Conservation (phyloP, 1,284 basidiomycete genomes). For the Leccinum proximum region DNA sequence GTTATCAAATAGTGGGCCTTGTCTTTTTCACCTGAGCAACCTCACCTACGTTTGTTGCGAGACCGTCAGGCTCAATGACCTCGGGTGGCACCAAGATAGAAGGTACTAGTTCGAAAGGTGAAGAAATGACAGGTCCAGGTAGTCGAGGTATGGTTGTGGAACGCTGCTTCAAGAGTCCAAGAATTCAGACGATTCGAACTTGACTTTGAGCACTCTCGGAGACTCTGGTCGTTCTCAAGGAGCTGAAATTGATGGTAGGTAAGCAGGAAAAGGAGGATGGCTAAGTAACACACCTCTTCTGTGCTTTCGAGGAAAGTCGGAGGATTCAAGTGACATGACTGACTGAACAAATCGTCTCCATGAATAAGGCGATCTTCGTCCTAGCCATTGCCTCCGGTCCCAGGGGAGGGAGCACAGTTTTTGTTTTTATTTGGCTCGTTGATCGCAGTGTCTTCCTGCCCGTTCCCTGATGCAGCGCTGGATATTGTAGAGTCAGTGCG, state of each 20-base stretch:
- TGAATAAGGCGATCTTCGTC: too few relatives aligned
- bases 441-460: neutral
- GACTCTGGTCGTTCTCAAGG: slow-evolving; percentile 53
- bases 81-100: slow-evolving; percentile 87
- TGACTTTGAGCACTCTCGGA: slow-evolving; percentile 41
- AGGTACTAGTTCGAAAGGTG: slow-evolving; percentile 64
- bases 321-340: too few relatives aligned
- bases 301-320: too few relatives aligned
- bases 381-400: neutral
- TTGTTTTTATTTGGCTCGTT: neutral
- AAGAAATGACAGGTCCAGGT: slow-evolving; percentile 41
- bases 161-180: slow-evolving; percentile 52
- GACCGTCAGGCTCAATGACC: slow-evolving; percentile 72
- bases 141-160: slow-evolving; percentile 63
- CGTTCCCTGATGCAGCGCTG: neutral
- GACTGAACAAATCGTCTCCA: too few relatives aligned
- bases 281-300: too few relatives aligned
- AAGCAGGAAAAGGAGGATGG: neutral
- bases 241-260: slow-evolving; percentile 38
- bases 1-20: slow-evolving; percentile 80
- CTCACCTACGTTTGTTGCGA: slow-evolving; percentile 47
- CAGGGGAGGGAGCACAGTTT: neutral
- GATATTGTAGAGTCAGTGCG: neutral
- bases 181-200: slow-evolving; percentile 54
- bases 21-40: slow-evolving; percentile 62